Conservation (phyloP, 495 filamentous ascomycete genomes). For the Penicillium pancosmium region DNA sequence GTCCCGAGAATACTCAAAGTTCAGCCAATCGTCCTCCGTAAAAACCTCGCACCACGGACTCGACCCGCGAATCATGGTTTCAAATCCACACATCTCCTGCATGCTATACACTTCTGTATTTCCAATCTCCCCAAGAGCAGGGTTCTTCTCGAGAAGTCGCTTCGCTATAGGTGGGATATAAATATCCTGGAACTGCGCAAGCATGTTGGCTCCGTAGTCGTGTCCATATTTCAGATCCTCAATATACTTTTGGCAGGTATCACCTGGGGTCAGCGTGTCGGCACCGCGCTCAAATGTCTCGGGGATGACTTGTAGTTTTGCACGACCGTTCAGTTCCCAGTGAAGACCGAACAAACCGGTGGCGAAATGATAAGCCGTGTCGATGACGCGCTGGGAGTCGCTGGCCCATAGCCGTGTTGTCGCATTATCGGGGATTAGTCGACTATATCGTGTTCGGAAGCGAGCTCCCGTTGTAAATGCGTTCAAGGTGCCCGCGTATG, state of each 20-base stretch:
- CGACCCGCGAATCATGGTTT: constrained; percentile 54
- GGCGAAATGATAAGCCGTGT: constrained; percentile 60
- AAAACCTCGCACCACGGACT: constrained; percentile 63
- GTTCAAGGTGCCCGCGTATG: constrained; percentile 56
- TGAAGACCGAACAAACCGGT: constrained; percentile 59
- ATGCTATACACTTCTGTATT: constrained; percentile 58
- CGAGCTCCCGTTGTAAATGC: constrained; percentile 61
- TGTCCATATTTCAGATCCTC: constrained; percentile 51
- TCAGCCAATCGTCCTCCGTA: constrained; percentile 55
- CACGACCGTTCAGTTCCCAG: constrained; percentile 39
- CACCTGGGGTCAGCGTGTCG: constrained; percentile 61
- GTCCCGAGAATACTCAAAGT: constrained; percentile 65
- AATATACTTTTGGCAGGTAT: constrained; percentile 57
- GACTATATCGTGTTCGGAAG: constrained; percentile 55
- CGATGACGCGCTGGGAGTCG: constrained; percentile 56
- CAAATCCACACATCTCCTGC: constrained; percentile 67
- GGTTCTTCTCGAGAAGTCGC: constrained; percentile 46
- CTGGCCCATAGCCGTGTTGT: constrained; percentile 57
- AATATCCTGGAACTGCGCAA: constrained; percentile 47
- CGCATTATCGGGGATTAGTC: constrained; percentile 37
- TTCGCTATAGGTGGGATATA: constrained; percentile 52
- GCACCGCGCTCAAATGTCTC: constrained; percentile 51
- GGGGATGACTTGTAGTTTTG: constrained; percentile 54
- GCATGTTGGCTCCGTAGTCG: constrained; percentile 50
- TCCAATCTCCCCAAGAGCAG: constrained; percentile 35